Evolutionary conservation across 1,284 basidiomycete species (phyloP).

Genomic region (Ustilago curta): DNA sequence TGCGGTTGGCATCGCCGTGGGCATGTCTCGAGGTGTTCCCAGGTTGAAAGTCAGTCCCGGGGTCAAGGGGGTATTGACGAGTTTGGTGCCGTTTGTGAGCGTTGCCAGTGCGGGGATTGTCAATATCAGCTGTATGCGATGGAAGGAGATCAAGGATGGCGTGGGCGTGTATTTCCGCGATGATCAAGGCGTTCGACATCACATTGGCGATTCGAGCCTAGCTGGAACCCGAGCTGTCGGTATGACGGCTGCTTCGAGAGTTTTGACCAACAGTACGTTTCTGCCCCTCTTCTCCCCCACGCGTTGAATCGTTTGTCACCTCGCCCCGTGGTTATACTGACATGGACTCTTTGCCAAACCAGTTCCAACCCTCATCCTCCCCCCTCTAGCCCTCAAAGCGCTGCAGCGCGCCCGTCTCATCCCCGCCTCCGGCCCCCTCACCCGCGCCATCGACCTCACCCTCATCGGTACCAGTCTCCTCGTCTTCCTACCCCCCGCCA

Average conservation of each 20-base stretch:
- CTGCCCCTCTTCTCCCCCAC: not conserved
- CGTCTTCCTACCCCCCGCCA: conserved; percentile 73
- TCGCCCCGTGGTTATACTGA: not conserved
- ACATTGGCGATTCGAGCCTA: conserved; percentile 71
- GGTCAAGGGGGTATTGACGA: conserved; percentile 48
- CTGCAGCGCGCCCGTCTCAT: conserved; percentile 61
- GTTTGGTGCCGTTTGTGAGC: conserved; percentile 73
- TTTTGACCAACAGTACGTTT: conserved; percentile 72
- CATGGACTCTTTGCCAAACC: not conserved
- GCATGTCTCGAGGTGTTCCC: conserved; percentile 71
- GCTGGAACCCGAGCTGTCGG: conserved; percentile 73
- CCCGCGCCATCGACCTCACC: conserved; percentile 48
- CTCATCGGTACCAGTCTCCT: conserved; percentile 72
- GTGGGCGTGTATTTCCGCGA: conserved; percentile 71
- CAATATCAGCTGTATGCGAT: conserved; percentile 72
- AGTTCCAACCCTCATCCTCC: conserved; percentile 73
- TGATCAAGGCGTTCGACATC: conserved; percentile 54
- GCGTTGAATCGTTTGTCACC: too few relatives aligned
- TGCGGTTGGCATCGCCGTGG: conserved; percentile 73
- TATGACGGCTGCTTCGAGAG: conserved; percentile 72
- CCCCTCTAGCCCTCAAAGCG: conserved; percentile 72
- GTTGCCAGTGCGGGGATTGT: conserved; percentile 70
- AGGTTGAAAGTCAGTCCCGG: conserved; percentile 62
- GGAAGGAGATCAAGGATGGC: conserved; percentile 74
- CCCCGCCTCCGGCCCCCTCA: conserved; percentile 38